Evolutionary conservation across 2,329 filamentous ascomycete species (phyloP).

Genomic region (Beauveria medogensis): DNA sequence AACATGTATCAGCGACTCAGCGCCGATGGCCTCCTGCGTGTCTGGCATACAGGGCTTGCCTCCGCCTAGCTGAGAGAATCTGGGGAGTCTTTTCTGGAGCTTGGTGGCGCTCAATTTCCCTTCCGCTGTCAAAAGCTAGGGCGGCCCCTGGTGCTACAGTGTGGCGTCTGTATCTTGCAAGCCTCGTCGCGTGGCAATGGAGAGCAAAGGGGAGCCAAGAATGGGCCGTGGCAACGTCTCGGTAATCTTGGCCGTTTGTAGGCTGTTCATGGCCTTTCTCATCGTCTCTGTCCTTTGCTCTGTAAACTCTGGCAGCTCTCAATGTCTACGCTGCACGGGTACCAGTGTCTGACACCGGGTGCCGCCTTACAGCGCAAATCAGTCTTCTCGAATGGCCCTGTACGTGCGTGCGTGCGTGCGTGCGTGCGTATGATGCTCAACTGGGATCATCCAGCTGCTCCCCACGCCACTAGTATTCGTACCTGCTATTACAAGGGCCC

Average conservation of each 20-base stretch:
- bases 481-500: neutral
- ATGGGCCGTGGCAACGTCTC: constrained; percentile 9
- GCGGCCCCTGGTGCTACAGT: constrained; percentile 1
- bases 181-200: constrained; percentile 12
- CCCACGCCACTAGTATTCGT: neutral
- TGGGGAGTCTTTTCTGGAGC: neutral
- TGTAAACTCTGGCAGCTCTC: neutral
- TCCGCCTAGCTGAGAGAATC: constrained; percentile 4
- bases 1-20: too few species aligned
- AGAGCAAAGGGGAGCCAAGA: constrained; percentile 1
- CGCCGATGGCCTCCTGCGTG: neutral
- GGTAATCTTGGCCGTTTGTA: neutral
- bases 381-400: neutral
- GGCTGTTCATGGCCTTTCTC: neutral
- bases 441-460: neutral
- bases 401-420: neutral
- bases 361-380: neutral
- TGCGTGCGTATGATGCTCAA: neutral
- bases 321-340: neutral
- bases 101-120: neutral
- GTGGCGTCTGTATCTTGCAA: constrained; percentile 10
- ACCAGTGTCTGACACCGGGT: neutral
- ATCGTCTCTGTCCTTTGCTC: neutral
- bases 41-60: constrained; percentile 3
- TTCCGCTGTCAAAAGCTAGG: constrained; percentile 5